These are phyloP conservation scores for Cubamyces lactineus DNA, from an alignment of 768 basidiomycete genomes.

Conservation along the genomic window DNA sequence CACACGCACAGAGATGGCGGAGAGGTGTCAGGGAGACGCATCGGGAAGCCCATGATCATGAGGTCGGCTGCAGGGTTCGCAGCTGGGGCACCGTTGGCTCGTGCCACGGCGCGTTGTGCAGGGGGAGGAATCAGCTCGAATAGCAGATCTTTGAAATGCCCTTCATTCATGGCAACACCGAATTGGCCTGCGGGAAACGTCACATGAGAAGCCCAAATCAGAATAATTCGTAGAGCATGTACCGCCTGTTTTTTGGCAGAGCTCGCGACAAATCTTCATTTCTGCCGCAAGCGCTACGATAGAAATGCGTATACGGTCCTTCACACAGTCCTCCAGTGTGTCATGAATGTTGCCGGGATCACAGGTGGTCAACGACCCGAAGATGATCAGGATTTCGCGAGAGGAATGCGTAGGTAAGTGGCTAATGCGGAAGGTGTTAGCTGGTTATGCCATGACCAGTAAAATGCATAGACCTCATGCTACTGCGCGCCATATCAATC, in stretches of 20 bases:
- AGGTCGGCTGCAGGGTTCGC: constrained; percentile 79
- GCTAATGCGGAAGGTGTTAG: constrained; percentile 44
- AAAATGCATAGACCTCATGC: constrained; percentile 70
- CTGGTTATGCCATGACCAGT: not conserved
- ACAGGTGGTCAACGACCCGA: constrained; percentile 94
- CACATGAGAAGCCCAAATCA: not conserved
- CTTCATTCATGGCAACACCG: constrained; percentile 98
- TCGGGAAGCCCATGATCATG: constrained; percentile 99
- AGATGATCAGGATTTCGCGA: constrained; percentile 91
- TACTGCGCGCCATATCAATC: constrained; percentile 93
- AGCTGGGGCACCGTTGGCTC: constrained; percentile 47
- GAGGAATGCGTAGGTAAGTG: constrained; percentile 98
- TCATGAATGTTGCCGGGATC: constrained; percentile 97
- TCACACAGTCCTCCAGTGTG: constrained; percentile 83
- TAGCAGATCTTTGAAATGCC: constrained; percentile 92
- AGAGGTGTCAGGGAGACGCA: constrained; percentile 81
- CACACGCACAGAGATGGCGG: constrained; percentile 89
- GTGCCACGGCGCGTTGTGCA: constrained; percentile 65
- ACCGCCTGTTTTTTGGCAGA: constrained; percentile 94
- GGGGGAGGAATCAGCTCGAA: constrained; percentile 97
- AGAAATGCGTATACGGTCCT: constrained; percentile 86
- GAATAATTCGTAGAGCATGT: constrained; percentile 29
- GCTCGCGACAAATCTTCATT: constrained; percentile 95
- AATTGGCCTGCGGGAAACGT: constrained; percentile 62
- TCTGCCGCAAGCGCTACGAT: constrained; percentile 95